Percentiles rank a stretch among this genome's conserved stretches.
phyloP scores from a whole-genome alignment of 2,329 filamentous ascomycete species.

The Dactylellina parvicollis region DNA sequence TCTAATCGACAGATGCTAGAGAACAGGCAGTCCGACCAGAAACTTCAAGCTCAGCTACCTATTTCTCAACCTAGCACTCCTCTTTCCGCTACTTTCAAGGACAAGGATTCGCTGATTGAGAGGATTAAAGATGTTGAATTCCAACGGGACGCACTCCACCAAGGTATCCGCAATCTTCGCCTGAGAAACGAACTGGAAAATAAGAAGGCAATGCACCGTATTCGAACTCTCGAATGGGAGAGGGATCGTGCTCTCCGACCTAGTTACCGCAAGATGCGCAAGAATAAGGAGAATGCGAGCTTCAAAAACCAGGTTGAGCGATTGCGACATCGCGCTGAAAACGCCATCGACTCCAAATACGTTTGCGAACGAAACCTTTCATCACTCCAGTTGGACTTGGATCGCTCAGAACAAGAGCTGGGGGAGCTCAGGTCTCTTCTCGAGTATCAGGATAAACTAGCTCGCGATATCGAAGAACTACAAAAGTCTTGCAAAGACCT shows the following conservation, averaged over 20 bases:
- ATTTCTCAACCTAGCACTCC: slow-evolving; percentile 62
- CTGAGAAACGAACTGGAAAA: slow-evolving; percentile 86
- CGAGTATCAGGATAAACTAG: slow-evolving; percentile 75
- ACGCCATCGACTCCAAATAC: slow-evolving; percentile 95
- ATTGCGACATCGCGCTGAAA: slow-evolving; percentile 85
- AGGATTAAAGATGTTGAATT: slow-evolving; percentile 90
- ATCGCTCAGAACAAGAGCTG: slow-evolving; percentile 93
- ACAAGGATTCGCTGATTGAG: slow-evolving; percentile 75
- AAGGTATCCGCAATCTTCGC: slow-evolving; percentile 83
- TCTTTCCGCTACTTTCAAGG: slow-evolving; percentile 64
- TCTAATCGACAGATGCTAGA: slow-evolving; percentile 59
- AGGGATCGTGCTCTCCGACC: slow-evolving; percentile 75
- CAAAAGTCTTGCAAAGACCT: slow-evolving; percentile 73
- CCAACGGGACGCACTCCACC: slow-evolving; percentile 90
- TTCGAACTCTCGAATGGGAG: slow-evolving; percentile 79
- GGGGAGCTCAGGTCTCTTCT: slow-evolving; percentile 80
- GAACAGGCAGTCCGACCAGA: slow-evolving; percentile 64
- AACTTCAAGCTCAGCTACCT: slow-evolving; percentile 72
- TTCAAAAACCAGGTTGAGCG: slow-evolving; percentile 85
- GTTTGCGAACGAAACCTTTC: slow-evolving; percentile 89
- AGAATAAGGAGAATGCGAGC: slow-evolving; percentile 81
- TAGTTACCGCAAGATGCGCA: slow-evolving; percentile 77
- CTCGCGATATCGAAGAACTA: slow-evolving; percentile 56
- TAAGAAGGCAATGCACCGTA: slow-evolving; percentile 82
- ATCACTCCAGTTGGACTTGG: slow-evolving; percentile 94